These are phyloP conservation scores for Aureobasidium subglaciale DNA, from an alignment of 2,329 filamentous ascomycete species.

Conservation along the genomic window DNA sequence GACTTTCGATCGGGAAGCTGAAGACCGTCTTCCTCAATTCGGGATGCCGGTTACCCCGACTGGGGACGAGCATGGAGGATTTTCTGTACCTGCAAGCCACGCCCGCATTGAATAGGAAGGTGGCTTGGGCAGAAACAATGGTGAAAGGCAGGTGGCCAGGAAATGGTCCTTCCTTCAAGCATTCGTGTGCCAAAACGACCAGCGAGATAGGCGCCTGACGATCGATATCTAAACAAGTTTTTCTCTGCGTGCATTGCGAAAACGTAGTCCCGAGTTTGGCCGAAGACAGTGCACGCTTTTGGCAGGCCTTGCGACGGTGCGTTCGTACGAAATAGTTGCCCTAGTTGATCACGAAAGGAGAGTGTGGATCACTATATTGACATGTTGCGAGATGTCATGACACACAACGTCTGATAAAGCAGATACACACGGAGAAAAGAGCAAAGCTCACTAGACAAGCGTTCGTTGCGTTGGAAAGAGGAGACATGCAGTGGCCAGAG, in stretches of 20 bases:
- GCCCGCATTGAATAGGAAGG: background rate
- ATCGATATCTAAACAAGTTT: background rate
- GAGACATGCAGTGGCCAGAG: constrained; percentile 7
- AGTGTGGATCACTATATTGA: background rate
- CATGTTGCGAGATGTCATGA: constrained; percentile 4
- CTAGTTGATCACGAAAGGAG: background rate
- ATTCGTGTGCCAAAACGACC: background rate
- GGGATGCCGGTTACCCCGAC: constrained; percentile 1
- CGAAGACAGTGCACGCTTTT: background rate
- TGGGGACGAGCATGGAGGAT: background rate
- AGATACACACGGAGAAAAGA: background rate
- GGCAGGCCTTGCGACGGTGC: background rate
- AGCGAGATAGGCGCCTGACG: background rate
- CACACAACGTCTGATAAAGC: constrained; percentile 9
- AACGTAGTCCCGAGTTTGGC: constrained; percentile 1
- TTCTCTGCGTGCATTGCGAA: background rate
- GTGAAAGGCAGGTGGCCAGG: background rate
- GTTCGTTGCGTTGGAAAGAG: constrained; percentile 3
- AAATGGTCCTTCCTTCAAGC: background rate
- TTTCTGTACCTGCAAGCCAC: constrained; percentile 8
- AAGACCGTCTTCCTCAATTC: background rate
- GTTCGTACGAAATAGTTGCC: background rate
- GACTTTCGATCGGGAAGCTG: background rate
- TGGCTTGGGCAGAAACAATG: background rate
- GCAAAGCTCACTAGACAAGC: constrained; percentile 1